A percentile compares a stretch with the other conserved stretches of the same genome.
Conservation (phyloP, 2,329 filamentous ascomycete genomes). For the Thelonectria olida region DNA sequence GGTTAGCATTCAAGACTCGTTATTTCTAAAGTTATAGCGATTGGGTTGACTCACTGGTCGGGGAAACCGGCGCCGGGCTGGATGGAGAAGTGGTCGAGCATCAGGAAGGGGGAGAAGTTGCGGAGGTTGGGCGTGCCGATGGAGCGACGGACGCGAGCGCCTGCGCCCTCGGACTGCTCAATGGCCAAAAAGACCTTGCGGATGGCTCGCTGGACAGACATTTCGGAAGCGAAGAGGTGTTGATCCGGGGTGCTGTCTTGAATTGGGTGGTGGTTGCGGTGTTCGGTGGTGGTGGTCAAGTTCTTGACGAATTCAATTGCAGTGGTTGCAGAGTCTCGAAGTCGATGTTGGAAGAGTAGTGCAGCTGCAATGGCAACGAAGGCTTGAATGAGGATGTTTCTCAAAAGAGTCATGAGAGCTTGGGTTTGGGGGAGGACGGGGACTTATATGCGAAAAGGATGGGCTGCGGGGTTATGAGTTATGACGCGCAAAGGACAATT, state of each 20-base stretch:
- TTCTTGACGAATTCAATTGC: conserved; percentile 30
- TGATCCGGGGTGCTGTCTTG: conserved; percentile 23
- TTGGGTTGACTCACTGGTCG: conserved; percentile 67
- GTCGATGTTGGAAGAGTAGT: conserved; percentile 36
- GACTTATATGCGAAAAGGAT: conserved; percentile 29
- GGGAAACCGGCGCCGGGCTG: conserved; percentile 86
- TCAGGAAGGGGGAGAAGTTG: conserved; percentile 92
- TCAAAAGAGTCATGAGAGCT: conserved; percentile 44
- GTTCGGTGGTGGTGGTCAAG: conserved; percentile 3
- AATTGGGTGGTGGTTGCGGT: conserved; percentile 19
- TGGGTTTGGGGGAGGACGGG: conserved; percentile 21
- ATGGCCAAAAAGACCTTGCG: conserved; percentile 83
- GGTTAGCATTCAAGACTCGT: conserved; percentile 5
- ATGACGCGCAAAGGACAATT: neutral
- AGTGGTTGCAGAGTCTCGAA: conserved; percentile 31
- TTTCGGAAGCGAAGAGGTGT: conserved; percentile 55
- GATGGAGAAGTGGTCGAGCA: conserved; percentile 93
- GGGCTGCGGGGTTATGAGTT: conserved; percentile 2
- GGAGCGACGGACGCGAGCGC: conserved; percentile 85
- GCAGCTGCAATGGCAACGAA: conserved; percentile 43
- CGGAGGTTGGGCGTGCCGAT: conserved; percentile 85
- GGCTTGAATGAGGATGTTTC: conserved; percentile 40
- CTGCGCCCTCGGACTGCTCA: conserved; percentile 88
- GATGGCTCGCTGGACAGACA: conserved; percentile 79
- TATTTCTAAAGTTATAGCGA: too few relatives aligned